Evolutionary conservation across 2,329 filamentous ascomycete genomes (phyloP), one percentile per base, ranked within the genome.

Genomic region (Microcera coccophila): DNA sequence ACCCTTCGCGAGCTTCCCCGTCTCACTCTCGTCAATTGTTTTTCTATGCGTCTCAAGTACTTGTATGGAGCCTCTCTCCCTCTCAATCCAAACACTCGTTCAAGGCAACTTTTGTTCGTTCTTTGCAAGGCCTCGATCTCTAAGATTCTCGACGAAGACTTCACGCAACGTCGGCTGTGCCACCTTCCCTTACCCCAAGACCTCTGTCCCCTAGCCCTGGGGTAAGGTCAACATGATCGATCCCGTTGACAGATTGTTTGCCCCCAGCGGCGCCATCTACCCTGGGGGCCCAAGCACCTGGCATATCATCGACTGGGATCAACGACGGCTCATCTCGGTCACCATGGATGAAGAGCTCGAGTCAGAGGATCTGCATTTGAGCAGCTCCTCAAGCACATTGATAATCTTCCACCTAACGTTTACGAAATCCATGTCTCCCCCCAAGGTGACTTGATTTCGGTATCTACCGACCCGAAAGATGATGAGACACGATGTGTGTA

Each of bases 251-350:
- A 37, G 45, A 18, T 48, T 39, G 17, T 44, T 48, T n/a, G 38
- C 41, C 14, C 12, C 20, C 3, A 21, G 22, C 8, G 45, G 40
- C 10, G 24, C 9, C 11, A 42, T 52, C n/a, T 40, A 15, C 4
- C 41, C 49, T 2, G 49, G 47, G 3, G 52, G 49, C 18, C 45
- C 55, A 39, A 62, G 57, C 29, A 62, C 54, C 15, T 59, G 55
- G 52, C 32, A 61, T 33, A 44, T 61, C 18, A 36, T 51, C n/a
- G 55, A 59, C 36, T 59, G 50, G 47, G 57, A 62, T 35, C 55
- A 61, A 32, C 48, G 61, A 28, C 58, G 56, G n/a, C 32, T 58
- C 12, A 36, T 63, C 29, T 50, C 59, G 2, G 56, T 62, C 22
- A 61, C 54, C 16, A 60, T 62, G 50, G 59, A 61, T 16, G 54